These are phyloP conservation scores for Starmerella bombicola DNA, from an alignment of 805 yeast species.

Conservation along the genomic window DNA sequence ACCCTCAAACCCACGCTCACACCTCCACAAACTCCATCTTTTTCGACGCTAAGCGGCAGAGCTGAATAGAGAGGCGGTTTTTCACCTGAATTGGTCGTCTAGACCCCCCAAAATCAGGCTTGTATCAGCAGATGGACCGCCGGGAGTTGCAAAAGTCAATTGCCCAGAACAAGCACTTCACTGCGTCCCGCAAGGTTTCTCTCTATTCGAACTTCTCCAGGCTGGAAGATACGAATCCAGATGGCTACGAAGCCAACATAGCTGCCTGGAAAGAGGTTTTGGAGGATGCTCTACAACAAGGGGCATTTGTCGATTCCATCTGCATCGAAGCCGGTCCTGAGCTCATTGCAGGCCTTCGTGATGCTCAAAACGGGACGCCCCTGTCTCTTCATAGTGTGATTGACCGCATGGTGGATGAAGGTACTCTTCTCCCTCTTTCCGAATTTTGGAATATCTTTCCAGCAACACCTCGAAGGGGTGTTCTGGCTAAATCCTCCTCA, in stretches of 20 bases:
- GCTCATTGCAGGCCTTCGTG: conserved; percentile 20
- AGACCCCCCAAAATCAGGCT: background rate
- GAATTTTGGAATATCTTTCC: conserved; percentile 17
- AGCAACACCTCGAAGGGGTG: conserved; percentile 5
- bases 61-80: too few relatives aligned
- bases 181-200: conserved; percentile 34
- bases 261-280: conserved; percentile 36
- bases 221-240: conserved; percentile 35
- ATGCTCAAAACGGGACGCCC: conserved; percentile 26
- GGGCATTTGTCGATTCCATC: conserved; percentile 25
- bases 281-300: conserved; percentile 22
- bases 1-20: too few relatives aligned
- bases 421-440: conserved; percentile 22
- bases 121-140: conserved; percentile 13
- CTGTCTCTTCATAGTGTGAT: conserved; percentile 26
- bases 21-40: too few relatives aligned
- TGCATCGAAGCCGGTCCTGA: conserved; percentile 23
- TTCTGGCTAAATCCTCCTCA: background rate
- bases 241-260: conserved; percentile 41
- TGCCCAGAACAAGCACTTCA: conserved; percentile 29
- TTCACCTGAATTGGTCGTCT: too few relatives aligned
- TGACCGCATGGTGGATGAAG: conserved; percentile 24
- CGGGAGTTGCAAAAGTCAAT: conserved; percentile 10
- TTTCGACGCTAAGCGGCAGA: too few relatives aligned
- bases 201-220: conserved; percentile 38